Evolutionary conservation across 2,329 filamentous ascomycete genomes (phyloP).

Genomic region (Xylaria sp.): DNA sequence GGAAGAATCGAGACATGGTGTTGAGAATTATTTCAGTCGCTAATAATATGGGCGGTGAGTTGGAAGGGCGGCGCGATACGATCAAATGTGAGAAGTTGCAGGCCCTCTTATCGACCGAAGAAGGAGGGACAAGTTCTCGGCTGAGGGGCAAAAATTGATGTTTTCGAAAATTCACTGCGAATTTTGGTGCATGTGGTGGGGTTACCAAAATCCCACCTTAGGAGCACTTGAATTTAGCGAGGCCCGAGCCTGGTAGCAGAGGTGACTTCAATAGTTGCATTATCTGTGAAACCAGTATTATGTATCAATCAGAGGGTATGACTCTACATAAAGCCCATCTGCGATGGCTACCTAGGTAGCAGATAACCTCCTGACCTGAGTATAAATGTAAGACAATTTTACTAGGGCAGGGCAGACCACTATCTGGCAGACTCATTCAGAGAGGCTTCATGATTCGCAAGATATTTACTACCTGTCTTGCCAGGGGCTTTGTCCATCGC

Average conservation of each 20-base stretch:
- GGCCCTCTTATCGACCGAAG: not conserved
- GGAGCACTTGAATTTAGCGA: slow-evolving; percentile 1
- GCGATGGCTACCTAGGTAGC: no score
- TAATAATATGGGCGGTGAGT: not conserved
- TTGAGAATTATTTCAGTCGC: slow-evolving; percentile 14
- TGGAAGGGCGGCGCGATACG: not conserved
- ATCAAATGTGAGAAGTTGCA: slow-evolving; percentile 8
- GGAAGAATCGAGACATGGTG: slow-evolving; percentile 96
- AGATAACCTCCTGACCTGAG: no score
- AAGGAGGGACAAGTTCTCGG: slow-evolving; percentile 15
- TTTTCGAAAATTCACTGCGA: slow-evolving; percentile 37
- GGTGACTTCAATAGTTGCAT: no score
- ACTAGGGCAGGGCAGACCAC: no score
- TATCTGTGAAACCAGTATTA: no score
- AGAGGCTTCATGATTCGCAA: no score
- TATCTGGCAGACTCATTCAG: no score
- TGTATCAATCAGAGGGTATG: no score
- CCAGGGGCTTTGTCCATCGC: no score
- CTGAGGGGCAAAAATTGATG: slow-evolving; percentile 33
- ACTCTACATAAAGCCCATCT: no score
- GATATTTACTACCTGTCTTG: no score
- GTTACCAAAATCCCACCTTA: slow-evolving; percentile 8
- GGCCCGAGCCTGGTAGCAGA: not conserved
- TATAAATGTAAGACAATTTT: no score
- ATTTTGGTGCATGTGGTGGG: slow-evolving; percentile 39